Conservation (phyloP, 331 rosid species). For the Phaseolus coccineus region DNA sequence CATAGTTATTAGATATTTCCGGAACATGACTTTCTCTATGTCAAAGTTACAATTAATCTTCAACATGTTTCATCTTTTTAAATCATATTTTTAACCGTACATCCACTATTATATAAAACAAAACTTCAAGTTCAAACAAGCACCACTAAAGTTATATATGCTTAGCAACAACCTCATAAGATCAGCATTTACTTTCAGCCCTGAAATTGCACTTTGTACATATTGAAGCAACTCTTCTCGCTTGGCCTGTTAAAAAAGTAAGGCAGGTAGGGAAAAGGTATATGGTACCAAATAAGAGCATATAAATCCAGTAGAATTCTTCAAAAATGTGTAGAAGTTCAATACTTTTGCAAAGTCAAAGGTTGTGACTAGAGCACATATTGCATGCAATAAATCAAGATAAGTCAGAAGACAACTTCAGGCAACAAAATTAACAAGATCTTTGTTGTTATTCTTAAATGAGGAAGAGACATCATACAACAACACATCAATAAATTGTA, state of each 20-base stretch:
- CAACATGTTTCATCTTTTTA: too few species aligned
- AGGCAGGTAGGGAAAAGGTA: constrained; percentile 28
- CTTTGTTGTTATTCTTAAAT: constrained; percentile 13
- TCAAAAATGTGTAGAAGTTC: constrained; percentile 18
- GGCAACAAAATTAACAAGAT: constrained; percentile 9
- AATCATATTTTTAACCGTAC: not conserved
- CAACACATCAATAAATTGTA: not conserved
- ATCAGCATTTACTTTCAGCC: constrained; percentile 83
- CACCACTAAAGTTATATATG: constrained; percentile 39
- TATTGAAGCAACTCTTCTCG: constrained; percentile 92
- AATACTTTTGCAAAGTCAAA: not conserved
- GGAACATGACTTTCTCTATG: too few species aligned
- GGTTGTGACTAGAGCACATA: constrained; percentile 23
- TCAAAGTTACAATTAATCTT: too few species aligned
- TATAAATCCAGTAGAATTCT: constrained; percentile 17
- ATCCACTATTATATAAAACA: constrained; percentile 18
- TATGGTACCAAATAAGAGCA: constrained; percentile 10
- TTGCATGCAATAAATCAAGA: constrained; percentile 15
- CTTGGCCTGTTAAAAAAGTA: constrained; percentile 61
- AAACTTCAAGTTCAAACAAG: constrained; percentile 37
- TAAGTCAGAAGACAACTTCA: constrained; percentile 14
- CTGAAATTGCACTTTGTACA: constrained; percentile 81
- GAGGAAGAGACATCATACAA: not conserved
- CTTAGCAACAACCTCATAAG: constrained; percentile 73
- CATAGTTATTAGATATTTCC: too few species aligned